Evolutionary conservation across 306 rosid genomes (phyloP).

Genomic region (Cajanus cajan): DNA sequence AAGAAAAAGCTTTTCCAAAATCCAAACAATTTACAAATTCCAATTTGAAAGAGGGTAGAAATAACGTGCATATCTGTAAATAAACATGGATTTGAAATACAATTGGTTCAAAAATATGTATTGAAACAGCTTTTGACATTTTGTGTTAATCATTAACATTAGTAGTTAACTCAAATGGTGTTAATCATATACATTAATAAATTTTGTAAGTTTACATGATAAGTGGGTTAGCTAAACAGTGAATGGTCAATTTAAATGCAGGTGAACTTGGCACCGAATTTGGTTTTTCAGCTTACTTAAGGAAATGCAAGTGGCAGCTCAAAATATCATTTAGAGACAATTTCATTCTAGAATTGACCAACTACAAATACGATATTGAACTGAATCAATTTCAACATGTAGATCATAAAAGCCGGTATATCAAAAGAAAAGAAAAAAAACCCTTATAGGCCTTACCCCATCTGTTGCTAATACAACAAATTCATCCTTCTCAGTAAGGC

Average conservation of each 20-base stretch:
- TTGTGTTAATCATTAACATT: background rate
- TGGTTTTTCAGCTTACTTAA: background rate
- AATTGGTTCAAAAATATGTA: background rate
- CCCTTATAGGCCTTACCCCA: conserved; percentile 64
- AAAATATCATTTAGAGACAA: conserved; percentile 17
- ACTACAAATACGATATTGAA: conserved; percentile 3
- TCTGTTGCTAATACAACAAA: conserved; percentile 94
- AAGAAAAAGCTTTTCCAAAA: background rate
- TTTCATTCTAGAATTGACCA: background rate
- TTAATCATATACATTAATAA: too few species aligned
- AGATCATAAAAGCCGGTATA: background rate
- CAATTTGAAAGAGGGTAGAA: background rate
- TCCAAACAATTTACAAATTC: background rate
- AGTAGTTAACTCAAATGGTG: background rate
- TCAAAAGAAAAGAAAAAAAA: background rate
- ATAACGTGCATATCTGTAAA: background rate
- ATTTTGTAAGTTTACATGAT: background rate
- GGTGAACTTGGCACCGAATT: too few species aligned
- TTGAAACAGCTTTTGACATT: background rate
- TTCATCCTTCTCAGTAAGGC: conserved; percentile 76
- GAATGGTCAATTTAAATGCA: background rate
- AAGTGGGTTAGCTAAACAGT: background rate
- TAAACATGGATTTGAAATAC: background rate
- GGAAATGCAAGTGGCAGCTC: background rate
- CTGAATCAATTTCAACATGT: conserved; percentile 6